Conservation (phyloP, 2,329 filamentous ascomycete genomes). For the Arthroderma sp. region DNA sequence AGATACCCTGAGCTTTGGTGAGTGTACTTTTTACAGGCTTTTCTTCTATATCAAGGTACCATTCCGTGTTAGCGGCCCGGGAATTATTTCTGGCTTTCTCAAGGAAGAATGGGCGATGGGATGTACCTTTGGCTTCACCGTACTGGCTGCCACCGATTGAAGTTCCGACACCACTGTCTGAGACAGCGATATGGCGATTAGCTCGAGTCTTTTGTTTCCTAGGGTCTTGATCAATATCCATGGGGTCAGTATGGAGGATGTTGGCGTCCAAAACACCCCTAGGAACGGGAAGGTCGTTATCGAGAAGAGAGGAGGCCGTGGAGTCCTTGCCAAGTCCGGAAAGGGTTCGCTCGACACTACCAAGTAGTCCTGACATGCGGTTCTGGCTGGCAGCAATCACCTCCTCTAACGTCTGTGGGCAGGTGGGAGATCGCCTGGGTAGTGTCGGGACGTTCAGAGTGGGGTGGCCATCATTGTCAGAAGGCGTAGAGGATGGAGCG, state of each 20-base stretch:
- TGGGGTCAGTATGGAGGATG: slow-evolving; percentile 32
- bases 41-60: background rate
- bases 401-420: slow-evolving; percentile 46
- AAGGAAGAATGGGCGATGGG: slow-evolving; percentile 3
- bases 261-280: slow-evolving; percentile 46
- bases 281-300: slow-evolving; percentile 49
- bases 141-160: slow-evolving; percentile 51
- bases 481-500: slow-evolving; percentile 28
- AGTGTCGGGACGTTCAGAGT: slow-evolving; percentile 36
- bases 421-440: slow-evolving; percentile 53
- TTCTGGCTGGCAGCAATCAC: slow-evolving; percentile 56
- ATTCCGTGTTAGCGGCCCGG: slow-evolving; percentile 6
- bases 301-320: slow-evolving; percentile 33
- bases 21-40: background rate
- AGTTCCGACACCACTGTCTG: slow-evolving; percentile 78
- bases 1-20: background rate
- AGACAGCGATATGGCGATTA: slow-evolving; percentile 50
- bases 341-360: slow-evolving; percentile 51
- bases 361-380: slow-evolving; percentile 54
- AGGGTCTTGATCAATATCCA: slow-evolving; percentile 18
- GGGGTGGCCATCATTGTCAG: slow-evolving; percentile 29
- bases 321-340: slow-evolving; percentile 30
- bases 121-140: slow-evolving; percentile 18
- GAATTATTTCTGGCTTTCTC: no score
- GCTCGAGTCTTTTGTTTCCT: slow-evolving; percentile 13